Base-by-base conservation (phyloP, 345 rosid species). In the Alliaria petiolata region DNA sequence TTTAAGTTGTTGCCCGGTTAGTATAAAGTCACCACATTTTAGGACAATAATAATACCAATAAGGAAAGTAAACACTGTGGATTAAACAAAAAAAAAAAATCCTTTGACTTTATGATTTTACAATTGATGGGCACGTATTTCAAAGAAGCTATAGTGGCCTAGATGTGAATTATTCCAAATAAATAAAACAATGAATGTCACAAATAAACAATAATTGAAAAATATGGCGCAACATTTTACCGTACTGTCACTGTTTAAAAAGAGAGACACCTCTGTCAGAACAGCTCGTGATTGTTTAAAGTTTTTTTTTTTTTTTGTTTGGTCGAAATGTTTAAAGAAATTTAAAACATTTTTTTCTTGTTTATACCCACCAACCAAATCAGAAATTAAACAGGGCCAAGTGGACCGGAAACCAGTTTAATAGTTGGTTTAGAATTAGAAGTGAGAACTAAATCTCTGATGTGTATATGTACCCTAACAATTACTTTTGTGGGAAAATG, bases 181-280 rank as follows among this genome's bases (percentile, higher is more conserved):
- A 34, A 22, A 53, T 15, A 34, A 12, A 39, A 38, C 3, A 22
- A 49, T 35, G 46, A 54, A 34, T 51, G 54, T 63, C 26, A 64
- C 14, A 73, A 65, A 65, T 26, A 64, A 64, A 55, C 38, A 73
- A 65, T 46, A 40, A 60, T 75, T 61, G 69, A 75, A n/a, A n/a
- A n/a, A 33, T 51, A 52, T 62, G 49, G 58, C 16, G 58, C 4
- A 68, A 67, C 63, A 43, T 75, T 68, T 61, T 62, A 75, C 63
- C 79, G 79, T 68, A 62, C 64, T 63, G 79, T 60, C 78, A 62
- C 79, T 75, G 13, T 75, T 52, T 36, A 52, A 53, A 68, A 75
- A 45, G 67, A 69, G 22, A 68, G 68, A 67, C 78, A 74, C 8
- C 38, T 51, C 12, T 59, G 78, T 67, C 73, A 75, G 69, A 62